phyloP scores from a whole-genome alignment of 75 land plant species.

The Pseudotsuga menziesii region DNA sequence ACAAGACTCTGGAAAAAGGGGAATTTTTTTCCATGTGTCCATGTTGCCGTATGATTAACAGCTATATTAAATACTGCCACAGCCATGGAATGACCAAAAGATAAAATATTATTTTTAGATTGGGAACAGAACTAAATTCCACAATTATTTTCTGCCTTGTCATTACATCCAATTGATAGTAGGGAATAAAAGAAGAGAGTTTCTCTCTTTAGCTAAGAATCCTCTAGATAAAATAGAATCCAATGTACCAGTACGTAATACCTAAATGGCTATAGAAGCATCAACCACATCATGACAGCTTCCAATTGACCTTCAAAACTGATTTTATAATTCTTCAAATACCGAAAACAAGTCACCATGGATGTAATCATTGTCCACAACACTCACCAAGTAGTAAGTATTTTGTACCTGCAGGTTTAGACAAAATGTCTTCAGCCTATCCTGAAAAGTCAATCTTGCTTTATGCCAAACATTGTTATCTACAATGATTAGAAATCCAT shows the following conservation, averaged over 20 bases:
- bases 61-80: background rate
- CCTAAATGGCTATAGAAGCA: background rate
- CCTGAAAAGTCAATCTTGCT: background rate
- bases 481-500: background rate
- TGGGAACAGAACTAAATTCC: background rate
- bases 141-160: background rate
- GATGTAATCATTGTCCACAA: conserved; percentile 90
- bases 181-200: background rate
- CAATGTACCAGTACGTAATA: background rate
- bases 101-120: too few species aligned
- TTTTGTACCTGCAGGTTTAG: conserved; percentile 58
- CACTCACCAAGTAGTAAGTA: conserved; percentile 78
- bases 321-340: conserved; percentile 47
- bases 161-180: background rate
- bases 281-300: background rate
- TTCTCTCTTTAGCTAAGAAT: background rate
- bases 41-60: background rate
- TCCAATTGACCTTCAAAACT: background rate
- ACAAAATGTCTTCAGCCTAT: conserved; percentile 1
- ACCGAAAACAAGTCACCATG: conserved; percentile 70
- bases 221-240: background rate
- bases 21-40: background rate
- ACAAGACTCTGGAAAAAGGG: background rate
- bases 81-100: too few species aligned
- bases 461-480: background rate